Conservation (phyloP, 1,284 basidiomycete species). For the Rugiboletus extremiorientalis region DNA sequence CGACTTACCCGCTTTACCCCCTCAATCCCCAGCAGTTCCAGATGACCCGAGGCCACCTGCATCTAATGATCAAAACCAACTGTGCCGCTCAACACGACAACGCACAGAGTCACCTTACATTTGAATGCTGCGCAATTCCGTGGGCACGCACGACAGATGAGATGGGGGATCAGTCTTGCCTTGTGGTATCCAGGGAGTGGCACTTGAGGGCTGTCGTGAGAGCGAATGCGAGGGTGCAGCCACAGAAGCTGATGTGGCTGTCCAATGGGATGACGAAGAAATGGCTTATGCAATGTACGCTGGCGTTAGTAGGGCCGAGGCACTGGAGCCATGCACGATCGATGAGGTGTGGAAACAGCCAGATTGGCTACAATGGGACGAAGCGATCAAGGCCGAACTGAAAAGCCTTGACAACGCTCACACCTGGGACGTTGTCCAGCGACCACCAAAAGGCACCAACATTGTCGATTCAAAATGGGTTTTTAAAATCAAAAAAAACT, state of each 20-base stretch:
- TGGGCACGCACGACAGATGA: not conserved
- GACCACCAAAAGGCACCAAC: not conserved
- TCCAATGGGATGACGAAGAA: not conserved
- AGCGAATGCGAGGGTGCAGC: not conserved
- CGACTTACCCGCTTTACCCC: not conserved
- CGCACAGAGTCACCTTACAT: not conserved
- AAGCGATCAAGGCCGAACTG: not conserved
- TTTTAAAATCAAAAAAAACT: conserved; percentile 2
- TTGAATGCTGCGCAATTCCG: not conserved
- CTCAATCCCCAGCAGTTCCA: not conserved
- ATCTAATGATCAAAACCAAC: not conserved
- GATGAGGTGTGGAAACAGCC: not conserved
- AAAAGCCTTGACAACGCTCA: not conserved
- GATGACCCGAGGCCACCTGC: not conserved
- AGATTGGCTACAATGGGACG: not conserved
- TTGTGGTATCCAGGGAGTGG: not conserved
- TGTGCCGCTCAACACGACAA: not conserved
- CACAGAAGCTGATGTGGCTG: not conserved
- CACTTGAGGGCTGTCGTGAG: not conserved
- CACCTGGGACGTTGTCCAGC: not conserved
- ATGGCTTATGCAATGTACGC: not conserved
- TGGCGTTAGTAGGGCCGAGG: not conserved
- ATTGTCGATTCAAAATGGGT: not conserved
- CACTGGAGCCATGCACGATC: not conserved
- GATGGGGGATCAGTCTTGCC: not conserved